Evolutionary conservation across 768 basidiomycete genomes (phyloP).

Genomic region (Leccinum barrowsii): DNA sequence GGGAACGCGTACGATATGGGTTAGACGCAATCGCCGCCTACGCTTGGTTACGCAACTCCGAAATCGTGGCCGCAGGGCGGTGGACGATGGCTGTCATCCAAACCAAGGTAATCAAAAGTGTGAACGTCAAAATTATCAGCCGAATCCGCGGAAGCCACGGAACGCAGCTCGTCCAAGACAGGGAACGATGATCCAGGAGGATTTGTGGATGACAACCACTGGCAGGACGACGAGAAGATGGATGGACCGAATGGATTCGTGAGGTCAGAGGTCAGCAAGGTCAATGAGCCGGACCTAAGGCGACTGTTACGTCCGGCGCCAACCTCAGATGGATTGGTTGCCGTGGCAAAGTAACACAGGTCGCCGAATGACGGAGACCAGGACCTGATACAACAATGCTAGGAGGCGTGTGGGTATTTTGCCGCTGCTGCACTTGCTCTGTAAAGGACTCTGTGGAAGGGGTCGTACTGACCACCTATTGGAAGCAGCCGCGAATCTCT

Average conservation of each 20-base stretch:
- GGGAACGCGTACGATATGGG: slow-evolving; percentile 72
- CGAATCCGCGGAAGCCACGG: slow-evolving; percentile 77
- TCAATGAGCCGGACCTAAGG: slow-evolving; percentile 89
- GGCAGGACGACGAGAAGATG: slow-evolving; percentile 80
- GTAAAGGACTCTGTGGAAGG: slow-evolving; percentile 48
- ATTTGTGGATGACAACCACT: slow-evolving; percentile 63
- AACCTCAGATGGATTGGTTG: slow-evolving; percentile 33
- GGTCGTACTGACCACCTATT: slow-evolving; percentile 46
- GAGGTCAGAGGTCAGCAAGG: slow-evolving; percentile 71
- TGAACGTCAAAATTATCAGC: slow-evolving; percentile 88
- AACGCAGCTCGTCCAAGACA: slow-evolving; percentile 76
- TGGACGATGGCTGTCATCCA: slow-evolving; percentile 75
- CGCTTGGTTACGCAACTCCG: slow-evolving; percentile 84
- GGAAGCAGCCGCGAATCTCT: slow-evolving; percentile 71
- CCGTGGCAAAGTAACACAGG: slow-evolving; percentile 53
- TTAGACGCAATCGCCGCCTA: slow-evolving; percentile 90
- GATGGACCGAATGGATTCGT: slow-evolving; percentile 84
- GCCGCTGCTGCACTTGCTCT: slow-evolving; percentile 41
- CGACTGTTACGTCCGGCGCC: slow-evolving; percentile 70
- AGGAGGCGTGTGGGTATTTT: slow-evolving; percentile 37
- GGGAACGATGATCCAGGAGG: slow-evolving; percentile 55
- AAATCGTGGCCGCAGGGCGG: slow-evolving; percentile 78
- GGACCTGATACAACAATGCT: slow-evolving; percentile 53
- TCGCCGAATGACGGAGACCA: slow-evolving; percentile 71
- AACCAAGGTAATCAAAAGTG: slow-evolving; percentile 93